Conservation (phyloP, 2,329 filamentous ascomycete genomes). For the Hymenoscyphus albidus region DNA sequence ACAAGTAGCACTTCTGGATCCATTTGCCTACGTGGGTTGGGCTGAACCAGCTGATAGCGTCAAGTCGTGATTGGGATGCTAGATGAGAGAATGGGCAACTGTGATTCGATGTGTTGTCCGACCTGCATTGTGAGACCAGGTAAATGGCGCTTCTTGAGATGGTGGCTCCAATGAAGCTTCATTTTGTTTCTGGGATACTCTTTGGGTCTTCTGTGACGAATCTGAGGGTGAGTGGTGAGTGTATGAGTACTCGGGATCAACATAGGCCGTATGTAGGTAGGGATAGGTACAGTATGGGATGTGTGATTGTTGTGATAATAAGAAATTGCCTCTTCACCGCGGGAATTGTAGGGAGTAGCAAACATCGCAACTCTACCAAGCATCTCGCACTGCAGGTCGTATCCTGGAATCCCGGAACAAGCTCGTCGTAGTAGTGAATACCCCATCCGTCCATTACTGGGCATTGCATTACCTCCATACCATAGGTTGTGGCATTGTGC, state of each 20-base stretch:
- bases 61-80: background rate
- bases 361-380: no score
- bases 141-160: background rate
- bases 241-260: no score
- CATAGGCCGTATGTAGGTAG: no score
- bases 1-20: background rate
- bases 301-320: background rate
- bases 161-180: background rate
- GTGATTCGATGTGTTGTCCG: background rate
- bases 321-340: slow-evolving; percentile 14
- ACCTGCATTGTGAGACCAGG: background rate
- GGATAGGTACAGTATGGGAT: background rate
- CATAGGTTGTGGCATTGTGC: no score
- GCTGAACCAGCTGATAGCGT: background rate
- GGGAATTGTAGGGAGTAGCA: background rate
- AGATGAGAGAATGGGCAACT: background rate
- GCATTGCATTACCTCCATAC: no score
- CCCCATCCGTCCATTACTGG: no score
- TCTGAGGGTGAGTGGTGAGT: background rate
- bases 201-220: background rate
- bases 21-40: background rate
- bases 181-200: background rate
- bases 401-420: background rate
- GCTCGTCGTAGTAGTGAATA: background rate
- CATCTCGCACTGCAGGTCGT: no score